Evolutionary conservation across 352 stramenopile genomes (phyloP), one percentile per base, ranked within the genome.

Genomic region (Sclerospora graminicola): DNA sequence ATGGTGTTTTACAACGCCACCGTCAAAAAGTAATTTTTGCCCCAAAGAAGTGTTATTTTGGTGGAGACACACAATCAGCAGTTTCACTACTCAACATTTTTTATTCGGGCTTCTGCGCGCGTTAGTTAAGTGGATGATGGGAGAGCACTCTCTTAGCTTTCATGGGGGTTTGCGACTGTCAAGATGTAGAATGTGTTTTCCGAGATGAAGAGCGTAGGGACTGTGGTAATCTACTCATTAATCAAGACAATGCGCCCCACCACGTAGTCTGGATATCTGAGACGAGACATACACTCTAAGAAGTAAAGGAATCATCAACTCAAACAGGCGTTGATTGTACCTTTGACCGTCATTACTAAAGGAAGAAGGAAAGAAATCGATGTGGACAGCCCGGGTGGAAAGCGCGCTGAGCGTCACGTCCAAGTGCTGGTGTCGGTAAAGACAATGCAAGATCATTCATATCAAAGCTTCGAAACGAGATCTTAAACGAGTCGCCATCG

Each of bases 151-250:
- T 36, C 23, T 83, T 65, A 89, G 42, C 60, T 84, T 58, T 90
- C 79, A 61, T 87, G 73, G 24, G 89, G 68, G 39, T 70, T 89
- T 14, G 76, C 63, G 43, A 93, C 82, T 21, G 82, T 93, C 56
- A 93, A 57, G 41, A 89, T 66, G 60, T 86, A 93, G 57, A 93
- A 91, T 28, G 68, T 84, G n/a, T n/a, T 70, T 88, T 47, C 71
- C 77, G 19, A 87, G 50, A 45, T 80, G 62, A 8, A 93, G 51
- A 1, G 63, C 62, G 65, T 88, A 93, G 10, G 82, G 82, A 45
- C 91, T 93, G 63, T 88, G 69, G 82, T 74, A n/a, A 71, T 66
- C 39, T 89, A 77, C 54, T 91, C 77, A 57, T 93, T 79, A 37
- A 93, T 91, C 19, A 90, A 59, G 51, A 93, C 77, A 43, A 93